A percentile compares a stretch with the other conserved stretches of the same genome.
Conservation (phyloP, 768 basidiomycete genomes). For the Naematelia encephala region DNA sequence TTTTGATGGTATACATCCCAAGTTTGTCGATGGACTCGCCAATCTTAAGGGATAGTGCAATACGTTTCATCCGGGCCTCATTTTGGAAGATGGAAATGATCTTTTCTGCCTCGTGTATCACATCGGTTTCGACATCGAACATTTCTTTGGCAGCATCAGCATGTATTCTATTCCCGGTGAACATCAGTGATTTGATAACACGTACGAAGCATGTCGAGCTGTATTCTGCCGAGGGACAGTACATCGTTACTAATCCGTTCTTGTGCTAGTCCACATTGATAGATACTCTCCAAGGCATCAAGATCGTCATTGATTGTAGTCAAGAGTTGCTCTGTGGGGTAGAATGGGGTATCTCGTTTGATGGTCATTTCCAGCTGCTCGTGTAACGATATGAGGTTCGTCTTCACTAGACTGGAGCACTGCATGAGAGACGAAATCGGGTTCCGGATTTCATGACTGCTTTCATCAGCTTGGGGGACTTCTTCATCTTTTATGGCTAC, state of each 20-base stretch:
- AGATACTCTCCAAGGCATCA: constrained; percentile 52
- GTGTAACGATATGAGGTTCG: constrained; percentile 43
- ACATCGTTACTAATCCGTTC: constrained; percentile 54
- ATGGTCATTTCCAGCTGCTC: constrained; percentile 36
- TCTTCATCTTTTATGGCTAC: constrained; percentile 12
- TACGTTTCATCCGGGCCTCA: constrained; percentile 52
- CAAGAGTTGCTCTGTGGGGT: constrained; percentile 32
- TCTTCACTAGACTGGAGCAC: constrained; percentile 49
- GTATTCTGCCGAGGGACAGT: constrained; percentile 52
- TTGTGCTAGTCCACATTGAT: constrained; percentile 51
- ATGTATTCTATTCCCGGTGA: no score
- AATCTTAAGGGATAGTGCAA: constrained; percentile 46
- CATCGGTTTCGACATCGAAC: constrained; percentile 46
- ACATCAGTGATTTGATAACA: no score
- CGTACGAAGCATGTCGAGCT: constrained; percentile 51
- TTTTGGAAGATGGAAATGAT: constrained; percentile 52
- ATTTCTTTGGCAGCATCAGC: constrained; percentile 48
- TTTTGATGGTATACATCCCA: constrained; percentile 45
- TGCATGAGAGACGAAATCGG: constrained; percentile 44
- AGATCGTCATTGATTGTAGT: constrained; percentile 46
- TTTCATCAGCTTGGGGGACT: constrained; percentile 1
- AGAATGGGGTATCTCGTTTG: constrained; percentile 11
- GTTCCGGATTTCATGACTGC: constrained; percentile 43
- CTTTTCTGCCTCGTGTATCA: constrained; percentile 44
- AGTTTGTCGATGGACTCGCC: constrained; percentile 45